A percentile compares a stretch with the other conserved stretches of the same genome.
Evolutionary conservation across 441 rosid species (phyloP).

Genomic region (Syzygium malaccense): DNA sequence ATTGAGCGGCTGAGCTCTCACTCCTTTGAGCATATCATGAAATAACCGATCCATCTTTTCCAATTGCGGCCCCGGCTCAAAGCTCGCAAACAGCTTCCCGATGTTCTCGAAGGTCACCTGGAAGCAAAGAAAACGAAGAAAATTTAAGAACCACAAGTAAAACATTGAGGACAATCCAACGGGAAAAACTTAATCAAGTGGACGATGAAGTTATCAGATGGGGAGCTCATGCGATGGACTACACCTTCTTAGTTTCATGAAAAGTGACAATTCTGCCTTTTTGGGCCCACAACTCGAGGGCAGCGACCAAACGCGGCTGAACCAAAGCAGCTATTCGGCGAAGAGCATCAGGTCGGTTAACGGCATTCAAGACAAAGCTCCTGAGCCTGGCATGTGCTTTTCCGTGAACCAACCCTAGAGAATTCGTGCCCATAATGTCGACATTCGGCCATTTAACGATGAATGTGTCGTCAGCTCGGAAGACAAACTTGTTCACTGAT

Average conservation of each 20-base stretch:
- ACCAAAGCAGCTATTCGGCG: constrained; percentile 13
- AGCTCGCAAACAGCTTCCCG: constrained; percentile 25
- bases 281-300: constrained; percentile 28
- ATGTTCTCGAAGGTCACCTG: constrained; percentile 32
- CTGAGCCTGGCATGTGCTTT: constrained; percentile 21
- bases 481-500: constrained; percentile 11
- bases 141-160: neutral
- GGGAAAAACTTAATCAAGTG: neutral
- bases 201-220: neutral
- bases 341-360: constrained; percentile 24
- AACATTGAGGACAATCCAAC: neutral
- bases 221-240: neutral
- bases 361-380: constrained; percentile 13
- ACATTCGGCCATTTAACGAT: constrained; percentile 17
- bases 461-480: constrained; percentile 10
- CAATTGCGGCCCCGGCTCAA: constrained; percentile 28
- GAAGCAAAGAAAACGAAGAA: neutral
- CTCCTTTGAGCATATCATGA: constrained; percentile 17
- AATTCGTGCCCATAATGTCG: constrained; percentile 11
- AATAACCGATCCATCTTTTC: constrained; percentile 11
- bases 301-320: constrained; percentile 20
- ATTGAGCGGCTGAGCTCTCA: constrained; percentile 25
- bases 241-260: constrained; percentile 18
- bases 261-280: constrained; percentile 11
- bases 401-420: constrained; percentile 18